These are phyloP conservation scores for Syncephalastrum sp. DNA, from an alignment of 371 early-diverging fungal species.

Conservation along the genomic window DNA sequence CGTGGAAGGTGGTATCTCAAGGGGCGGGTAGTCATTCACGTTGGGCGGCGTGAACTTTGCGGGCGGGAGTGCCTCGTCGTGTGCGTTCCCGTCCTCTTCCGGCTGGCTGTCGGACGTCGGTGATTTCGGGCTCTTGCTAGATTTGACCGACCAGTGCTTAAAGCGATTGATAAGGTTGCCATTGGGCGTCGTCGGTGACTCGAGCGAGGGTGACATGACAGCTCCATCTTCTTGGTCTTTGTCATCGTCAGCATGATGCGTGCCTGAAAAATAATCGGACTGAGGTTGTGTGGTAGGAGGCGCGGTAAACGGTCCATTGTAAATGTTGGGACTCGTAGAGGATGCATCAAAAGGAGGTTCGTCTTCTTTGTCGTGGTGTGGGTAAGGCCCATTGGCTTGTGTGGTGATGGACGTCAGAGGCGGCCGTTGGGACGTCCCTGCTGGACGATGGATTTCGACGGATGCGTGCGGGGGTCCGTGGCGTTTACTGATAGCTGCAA, in stretches of 20 bases:
- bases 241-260: constrained; percentile 25
- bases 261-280: constrained; percentile 48
- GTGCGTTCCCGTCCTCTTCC: background rate
- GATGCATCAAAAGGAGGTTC: constrained; percentile 11
- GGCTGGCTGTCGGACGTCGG: background rate
- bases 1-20: constrained; percentile 65
- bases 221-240: constrained; percentile 8
- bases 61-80: background rate
- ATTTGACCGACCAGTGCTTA: constrained; percentile 52
- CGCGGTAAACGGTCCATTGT: constrained; percentile 44
- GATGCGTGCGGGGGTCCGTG: constrained; percentile 23
- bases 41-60: constrained; percentile 35
- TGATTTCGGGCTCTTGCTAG: constrained; percentile 21
- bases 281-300: constrained; percentile 34
- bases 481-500: constrained; percentile 38
- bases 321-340: constrained; percentile 5
- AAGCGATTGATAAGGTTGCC: constrained; percentile 54
- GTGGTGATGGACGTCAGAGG: constrained; percentile 13
- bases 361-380: background rate
- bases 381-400: too few species aligned
- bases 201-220: constrained; percentile 30
- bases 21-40: constrained; percentile 56
- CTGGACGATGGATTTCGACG: constrained; percentile 20
- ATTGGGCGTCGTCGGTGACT: constrained; percentile 33
- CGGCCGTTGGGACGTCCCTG: background rate